Conservation (phyloP, 495 filamentous ascomycete species). For the Talaromyces stipitatus region DNA sequence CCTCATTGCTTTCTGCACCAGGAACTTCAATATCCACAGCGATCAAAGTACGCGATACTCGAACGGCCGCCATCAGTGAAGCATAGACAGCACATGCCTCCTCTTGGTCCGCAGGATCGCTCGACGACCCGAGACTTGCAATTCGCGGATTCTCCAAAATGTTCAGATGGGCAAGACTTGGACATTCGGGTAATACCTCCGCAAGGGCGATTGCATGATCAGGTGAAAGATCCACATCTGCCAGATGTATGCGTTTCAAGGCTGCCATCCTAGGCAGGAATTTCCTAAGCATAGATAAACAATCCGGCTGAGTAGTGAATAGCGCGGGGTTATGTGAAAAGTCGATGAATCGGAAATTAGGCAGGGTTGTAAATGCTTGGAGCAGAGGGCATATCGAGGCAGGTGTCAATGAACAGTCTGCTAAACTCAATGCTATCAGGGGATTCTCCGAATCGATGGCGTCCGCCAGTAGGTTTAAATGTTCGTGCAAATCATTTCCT, state of each 20-base stretch:
- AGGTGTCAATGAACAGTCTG: slow-evolving; percentile 75
- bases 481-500: slow-evolving; percentile 72
- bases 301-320: slow-evolving; percentile 67
- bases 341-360: slow-evolving; percentile 82
- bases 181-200: slow-evolving; percentile 80
- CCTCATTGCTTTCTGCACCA: slow-evolving; percentile 64
- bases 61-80: slow-evolving; percentile 80
- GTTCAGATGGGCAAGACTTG: slow-evolving; percentile 77
- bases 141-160: slow-evolving; percentile 78
- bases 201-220: slow-evolving; percentile 84
- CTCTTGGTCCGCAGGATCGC: slow-evolving; percentile 66
- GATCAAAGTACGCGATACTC: slow-evolving; percentile 75
- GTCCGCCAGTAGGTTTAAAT: slow-evolving; percentile 58
- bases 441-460: slow-evolving; percentile 54
- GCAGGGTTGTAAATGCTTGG: slow-evolving; percentile 61
- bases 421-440: slow-evolving; percentile 76
- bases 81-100: slow-evolving; percentile 93
- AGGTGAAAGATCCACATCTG: slow-evolving; percentile 76
- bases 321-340: slow-evolving; percentile 81
- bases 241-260: slow-evolving; percentile 80
- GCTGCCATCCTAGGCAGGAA: slow-evolving; percentile 76
- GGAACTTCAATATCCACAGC: slow-evolving; percentile 91
- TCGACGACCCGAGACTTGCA: slow-evolving; percentile 56
- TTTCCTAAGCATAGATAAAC: slow-evolving; percentile 66
- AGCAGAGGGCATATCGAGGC: slow-evolving; percentile 66